These are phyloP conservation scores for Nemania sp. DNA, from an alignment of 2,329 filamentous ascomycete genomes.

Conservation along the genomic window DNA sequence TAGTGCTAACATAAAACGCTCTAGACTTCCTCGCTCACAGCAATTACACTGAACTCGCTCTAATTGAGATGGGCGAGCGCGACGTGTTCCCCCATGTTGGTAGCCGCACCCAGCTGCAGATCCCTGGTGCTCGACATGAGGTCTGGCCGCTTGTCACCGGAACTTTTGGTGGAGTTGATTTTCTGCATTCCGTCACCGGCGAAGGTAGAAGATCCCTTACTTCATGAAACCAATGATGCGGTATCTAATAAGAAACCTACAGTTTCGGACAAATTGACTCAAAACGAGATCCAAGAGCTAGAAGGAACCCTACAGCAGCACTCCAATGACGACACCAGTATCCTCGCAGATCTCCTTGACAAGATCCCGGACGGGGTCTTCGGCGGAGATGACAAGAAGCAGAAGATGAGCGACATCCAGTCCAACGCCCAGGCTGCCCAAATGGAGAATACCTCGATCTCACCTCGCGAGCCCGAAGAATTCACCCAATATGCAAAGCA, in stretches of 20 bases:
- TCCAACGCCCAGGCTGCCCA: conserved; percentile 79
- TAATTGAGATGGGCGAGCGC: conserved; percentile 86
- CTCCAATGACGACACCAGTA: conserved; percentile 73
- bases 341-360: conserved; percentile 82
- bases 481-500: conserved; percentile 82
- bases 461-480: conserved; percentile 83
- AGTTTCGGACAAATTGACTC: conserved; percentile 89
- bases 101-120: conserved; percentile 74
- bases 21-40: conserved; percentile 90
- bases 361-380: conserved; percentile 86
- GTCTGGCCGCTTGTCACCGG: conserved; percentile 90
- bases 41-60: conserved; percentile 89
- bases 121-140: conserved; percentile 72
- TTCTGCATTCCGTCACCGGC: conserved; percentile 85
- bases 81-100: conserved; percentile 91
- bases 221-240: not conserved
- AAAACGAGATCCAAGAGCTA: conserved; percentile 90
- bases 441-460: conserved; percentile 79
- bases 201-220: conserved; percentile 59
- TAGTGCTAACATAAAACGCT: conserved; percentile 27
- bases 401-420: conserved; percentile 84
- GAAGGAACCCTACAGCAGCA: conserved; percentile 82
- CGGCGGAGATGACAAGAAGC: conserved; percentile 78
- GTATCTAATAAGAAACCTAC: conserved; percentile 2
- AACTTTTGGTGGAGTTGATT: conserved; percentile 95